Percentiles rank a stretch among this genome's conserved stretches.
These are phyloP conservation scores for Vachellia collinsii DNA, from an alignment of 306 rosid species.

Conservation along the genomic window DNA sequence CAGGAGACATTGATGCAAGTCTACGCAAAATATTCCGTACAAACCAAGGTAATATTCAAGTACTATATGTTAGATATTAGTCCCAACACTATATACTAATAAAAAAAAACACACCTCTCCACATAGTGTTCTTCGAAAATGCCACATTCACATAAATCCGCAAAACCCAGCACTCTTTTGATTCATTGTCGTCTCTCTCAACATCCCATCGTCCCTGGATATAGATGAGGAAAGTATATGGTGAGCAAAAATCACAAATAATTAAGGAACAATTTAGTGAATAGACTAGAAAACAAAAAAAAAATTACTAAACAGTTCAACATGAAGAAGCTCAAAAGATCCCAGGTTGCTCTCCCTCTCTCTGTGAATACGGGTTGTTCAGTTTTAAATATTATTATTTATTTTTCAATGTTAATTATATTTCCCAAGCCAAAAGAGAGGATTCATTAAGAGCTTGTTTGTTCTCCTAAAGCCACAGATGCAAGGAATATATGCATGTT, in stretches of 20 bases:
- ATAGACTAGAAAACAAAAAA: constrained; percentile 11
- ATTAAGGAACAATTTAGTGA: neutral
- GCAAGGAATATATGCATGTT: neutral
- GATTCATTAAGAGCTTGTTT: neutral
- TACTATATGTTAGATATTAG: too few species aligned
- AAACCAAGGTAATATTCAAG: constrained; percentile 19
- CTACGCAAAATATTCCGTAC: neutral
- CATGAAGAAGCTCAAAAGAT: neutral
- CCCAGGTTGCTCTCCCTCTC: neutral
- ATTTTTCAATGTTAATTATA: neutral
- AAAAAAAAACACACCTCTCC: constrained; percentile 63
- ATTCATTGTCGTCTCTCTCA: constrained; percentile 58
- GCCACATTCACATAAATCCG: constrained; percentile 76
- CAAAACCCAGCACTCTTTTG: constrained; percentile 65
- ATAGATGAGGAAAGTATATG: constrained; percentile 28
- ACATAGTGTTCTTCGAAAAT: constrained; percentile 81
- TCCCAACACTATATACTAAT: too few species aligned
- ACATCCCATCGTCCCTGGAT: constrained; percentile 79
- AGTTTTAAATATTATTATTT: neutral
- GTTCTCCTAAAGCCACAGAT: neutral
- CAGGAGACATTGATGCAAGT: neutral
- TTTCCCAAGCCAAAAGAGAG: neutral
- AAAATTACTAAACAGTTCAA: neutral
- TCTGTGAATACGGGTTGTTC: neutral
- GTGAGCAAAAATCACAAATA: constrained; percentile 22